phyloP scores from a whole-genome alignment of 2,329 filamentous ascomycete genomes.

The Trichoderma citrinoviride region DNA sequence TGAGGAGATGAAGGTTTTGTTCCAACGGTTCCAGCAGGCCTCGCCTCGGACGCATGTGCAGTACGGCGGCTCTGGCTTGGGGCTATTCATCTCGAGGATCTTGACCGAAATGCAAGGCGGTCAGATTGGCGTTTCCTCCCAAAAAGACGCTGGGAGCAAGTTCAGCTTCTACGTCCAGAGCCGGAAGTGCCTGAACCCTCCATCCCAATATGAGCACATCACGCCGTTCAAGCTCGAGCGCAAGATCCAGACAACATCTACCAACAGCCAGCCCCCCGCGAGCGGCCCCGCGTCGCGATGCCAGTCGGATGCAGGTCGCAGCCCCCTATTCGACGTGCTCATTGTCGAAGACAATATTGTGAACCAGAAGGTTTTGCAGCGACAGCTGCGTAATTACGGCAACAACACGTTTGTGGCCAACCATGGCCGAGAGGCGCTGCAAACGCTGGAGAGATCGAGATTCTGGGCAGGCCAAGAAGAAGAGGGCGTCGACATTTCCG shows the following conservation, averaged over 20 bases:
- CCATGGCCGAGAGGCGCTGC: slow-evolving; percentile 61
- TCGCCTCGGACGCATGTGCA: slow-evolving; percentile 68
- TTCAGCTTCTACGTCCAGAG: slow-evolving; percentile 76
- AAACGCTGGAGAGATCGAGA: slow-evolving; percentile 53
- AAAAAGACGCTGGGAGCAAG: slow-evolving; percentile 66
- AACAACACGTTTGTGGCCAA: slow-evolving; percentile 63
- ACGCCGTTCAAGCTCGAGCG: slow-evolving; percentile 38
- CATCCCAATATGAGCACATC: slow-evolving; percentile 38
- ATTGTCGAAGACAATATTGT: slow-evolving; percentile 69
- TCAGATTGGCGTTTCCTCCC: slow-evolving; percentile 69
- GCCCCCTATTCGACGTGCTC: slow-evolving; percentile 52
- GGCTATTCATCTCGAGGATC: slow-evolving; percentile 73
- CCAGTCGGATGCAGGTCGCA: slow-evolving; percentile 21
- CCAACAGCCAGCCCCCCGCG: slow-evolving; percentile 25
- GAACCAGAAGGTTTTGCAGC: slow-evolving; percentile 62
- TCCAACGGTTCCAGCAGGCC: slow-evolving; percentile 67
- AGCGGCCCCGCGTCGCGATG: slow-evolving; percentile 23
- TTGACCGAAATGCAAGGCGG: slow-evolving; percentile 75
- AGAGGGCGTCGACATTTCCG: slow-evolving; percentile 54
- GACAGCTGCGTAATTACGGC: slow-evolving; percentile 59
- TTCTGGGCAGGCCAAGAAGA: slow-evolving; percentile 53
- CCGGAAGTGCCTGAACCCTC: slow-evolving; percentile 50
- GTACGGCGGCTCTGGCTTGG: slow-evolving; percentile 68
- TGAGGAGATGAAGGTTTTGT: slow-evolving; percentile 64
- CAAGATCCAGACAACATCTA: slow-evolving; percentile 29